A percentile compares a stretch with the other conserved stretches of the same genome.
Evolutionary conservation across 208 protist genomes (phyloP).

Genomic region (Leishmania mexicana): DNA sequence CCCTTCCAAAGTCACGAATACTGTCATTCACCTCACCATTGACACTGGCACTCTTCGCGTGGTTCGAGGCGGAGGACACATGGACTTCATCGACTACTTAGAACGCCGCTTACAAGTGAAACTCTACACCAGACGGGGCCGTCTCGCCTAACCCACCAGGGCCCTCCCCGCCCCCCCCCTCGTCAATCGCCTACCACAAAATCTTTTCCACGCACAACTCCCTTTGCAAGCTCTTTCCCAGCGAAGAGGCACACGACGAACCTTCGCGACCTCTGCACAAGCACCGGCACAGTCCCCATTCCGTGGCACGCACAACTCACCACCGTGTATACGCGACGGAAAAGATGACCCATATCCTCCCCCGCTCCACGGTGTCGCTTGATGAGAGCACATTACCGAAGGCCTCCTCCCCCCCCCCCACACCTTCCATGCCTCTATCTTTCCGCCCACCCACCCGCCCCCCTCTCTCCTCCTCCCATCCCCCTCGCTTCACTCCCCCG

Average conservation of each 20-base stretch:
- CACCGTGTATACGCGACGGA: too few species aligned
- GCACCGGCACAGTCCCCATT: too few species aligned
- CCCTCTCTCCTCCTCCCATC: neutral
- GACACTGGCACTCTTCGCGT: constrained; percentile 63
- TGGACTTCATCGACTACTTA: constrained; percentile 77
- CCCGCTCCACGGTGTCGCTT: too few species aligned
- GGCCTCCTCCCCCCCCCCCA: neutral
- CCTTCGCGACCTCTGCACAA: neutral
- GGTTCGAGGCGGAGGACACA: constrained; percentile 62
- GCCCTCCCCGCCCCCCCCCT: neutral
- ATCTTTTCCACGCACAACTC: neutral
- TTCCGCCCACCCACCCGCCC: neutral
- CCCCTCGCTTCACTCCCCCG: neutral
- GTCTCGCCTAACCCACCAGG: too few species aligned
- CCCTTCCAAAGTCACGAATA: neutral
- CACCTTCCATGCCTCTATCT: neutral
- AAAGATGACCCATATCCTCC: too few species aligned
- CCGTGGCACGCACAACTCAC: too few species aligned
- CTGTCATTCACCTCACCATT: constrained; percentile 60
- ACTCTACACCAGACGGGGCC: neutral
- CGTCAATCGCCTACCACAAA: neutral
- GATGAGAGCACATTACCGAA: too few species aligned
- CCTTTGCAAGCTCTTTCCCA: neutral
- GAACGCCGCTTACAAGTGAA: constrained; percentile 42
- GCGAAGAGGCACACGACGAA: neutral